These are phyloP conservation scores for Alliaria petiolata DNA, from an alignment of 345 rosid genomes.

Conservation along the genomic window DNA sequence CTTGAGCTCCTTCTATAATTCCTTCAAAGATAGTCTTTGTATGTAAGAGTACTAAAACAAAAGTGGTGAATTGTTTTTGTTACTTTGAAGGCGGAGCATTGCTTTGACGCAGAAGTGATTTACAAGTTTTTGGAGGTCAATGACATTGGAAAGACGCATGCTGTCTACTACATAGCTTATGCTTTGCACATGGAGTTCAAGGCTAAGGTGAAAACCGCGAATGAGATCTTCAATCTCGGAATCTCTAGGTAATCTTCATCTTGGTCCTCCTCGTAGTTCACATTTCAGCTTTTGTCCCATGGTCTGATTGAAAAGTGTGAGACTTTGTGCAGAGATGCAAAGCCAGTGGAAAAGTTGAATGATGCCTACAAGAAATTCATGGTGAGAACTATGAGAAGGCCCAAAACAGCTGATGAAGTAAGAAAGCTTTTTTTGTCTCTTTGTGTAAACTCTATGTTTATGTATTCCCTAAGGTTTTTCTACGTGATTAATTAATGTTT, in stretches of 20 bases:
- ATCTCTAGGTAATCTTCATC: constrained; percentile 49
- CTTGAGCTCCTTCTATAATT: too few species aligned
- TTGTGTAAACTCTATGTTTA: neutral
- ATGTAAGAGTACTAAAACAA: neutral
- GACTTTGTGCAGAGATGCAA: constrained; percentile 60
- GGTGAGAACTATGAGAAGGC: constrained; percentile 57
- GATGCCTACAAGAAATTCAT: constrained; percentile 74
- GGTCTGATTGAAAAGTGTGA: neutral
- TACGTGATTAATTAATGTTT: neutral
- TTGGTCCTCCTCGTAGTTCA: neutral
- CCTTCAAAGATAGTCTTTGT: neutral
- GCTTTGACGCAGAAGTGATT: constrained; percentile 71
- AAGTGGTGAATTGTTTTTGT: too few species aligned
- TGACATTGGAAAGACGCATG: constrained; percentile 70
- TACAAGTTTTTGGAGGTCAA: constrained; percentile 77
- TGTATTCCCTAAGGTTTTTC: neutral
- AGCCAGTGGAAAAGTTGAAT: constrained; percentile 69
- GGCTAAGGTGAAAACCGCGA: constrained; percentile 66
- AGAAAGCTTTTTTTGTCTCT: neutral
- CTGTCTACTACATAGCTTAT: constrained; percentile 55
- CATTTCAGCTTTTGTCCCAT: neutral
- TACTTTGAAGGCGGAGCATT: constrained; percentile 72
- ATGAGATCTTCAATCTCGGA: constrained; percentile 71
- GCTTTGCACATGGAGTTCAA: constrained; percentile 77
- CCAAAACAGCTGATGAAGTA: constrained; percentile 56